A percentile compares a stretch with the other conserved stretches of the same genome.
phyloP scores from a whole-genome alignment of 2,329 filamentous ascomycete genomes.

The Cercospora beticola region DNA sequence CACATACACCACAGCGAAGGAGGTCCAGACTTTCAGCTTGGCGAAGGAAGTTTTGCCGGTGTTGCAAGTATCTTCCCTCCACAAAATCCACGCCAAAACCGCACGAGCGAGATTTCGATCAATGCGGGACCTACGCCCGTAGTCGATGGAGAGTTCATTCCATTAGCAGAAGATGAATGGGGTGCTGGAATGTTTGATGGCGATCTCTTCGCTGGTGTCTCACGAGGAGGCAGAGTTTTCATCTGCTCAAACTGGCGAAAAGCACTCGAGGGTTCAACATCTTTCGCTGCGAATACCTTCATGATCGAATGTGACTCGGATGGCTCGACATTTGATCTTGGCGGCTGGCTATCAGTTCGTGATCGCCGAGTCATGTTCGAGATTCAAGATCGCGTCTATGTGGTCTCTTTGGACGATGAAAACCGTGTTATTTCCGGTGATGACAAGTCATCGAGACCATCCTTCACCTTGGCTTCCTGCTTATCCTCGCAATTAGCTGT shows the following conservation, averaged over 20 bases:
- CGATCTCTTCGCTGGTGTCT: constrained; percentile 47
- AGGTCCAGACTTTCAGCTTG: constrained; percentile 26
- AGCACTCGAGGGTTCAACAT: constrained; percentile 28
- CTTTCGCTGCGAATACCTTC: constrained; percentile 28
- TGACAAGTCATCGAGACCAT: constrained; percentile 25
- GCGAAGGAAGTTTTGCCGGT: background rate
- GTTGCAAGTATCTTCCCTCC: background rate
- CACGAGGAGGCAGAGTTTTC: constrained; percentile 45
- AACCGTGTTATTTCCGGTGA: constrained; percentile 13
- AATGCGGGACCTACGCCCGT: constrained; percentile 22
- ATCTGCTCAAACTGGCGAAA: constrained; percentile 47
- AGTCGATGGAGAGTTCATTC: constrained; percentile 15
- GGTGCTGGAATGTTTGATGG: constrained; percentile 48
- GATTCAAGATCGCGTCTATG: constrained; percentile 45
- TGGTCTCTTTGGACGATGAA: constrained; percentile 43
- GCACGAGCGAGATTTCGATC: constrained; percentile 24
- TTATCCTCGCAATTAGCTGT: constrained; percentile 42
- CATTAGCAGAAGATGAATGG: constrained; percentile 46
- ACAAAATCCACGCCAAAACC: background rate
- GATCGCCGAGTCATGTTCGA: constrained; percentile 48
- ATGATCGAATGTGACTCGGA: constrained; percentile 47
- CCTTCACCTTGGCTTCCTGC: constrained; percentile 35
- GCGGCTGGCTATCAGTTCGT: constrained; percentile 49
- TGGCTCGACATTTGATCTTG: constrained; percentile 45
- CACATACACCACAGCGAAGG: constrained; percentile 36